Conservation (phyloP, 2,329 filamentous ascomycete genomes). For the Colletotrichum acutatum region DNA sequence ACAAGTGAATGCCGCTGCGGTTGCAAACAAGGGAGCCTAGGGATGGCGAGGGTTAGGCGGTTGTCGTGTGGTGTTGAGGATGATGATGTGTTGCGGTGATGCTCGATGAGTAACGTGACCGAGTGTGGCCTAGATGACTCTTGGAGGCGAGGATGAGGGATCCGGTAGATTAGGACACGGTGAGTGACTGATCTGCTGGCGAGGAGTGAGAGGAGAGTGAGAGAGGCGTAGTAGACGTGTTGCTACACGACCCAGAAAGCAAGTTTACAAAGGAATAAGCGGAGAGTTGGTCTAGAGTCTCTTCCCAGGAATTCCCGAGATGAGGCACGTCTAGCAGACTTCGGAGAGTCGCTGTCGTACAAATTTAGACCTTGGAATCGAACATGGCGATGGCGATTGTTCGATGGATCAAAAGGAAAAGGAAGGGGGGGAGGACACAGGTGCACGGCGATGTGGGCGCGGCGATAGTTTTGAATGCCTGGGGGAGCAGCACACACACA, state of each 20-base stretch:
- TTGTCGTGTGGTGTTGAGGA: conserved; percentile 22
- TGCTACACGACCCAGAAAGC: conserved; percentile 33
- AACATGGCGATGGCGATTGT: conserved; percentile 65
- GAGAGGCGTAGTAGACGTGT: conserved; percentile 28
- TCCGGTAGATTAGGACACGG: conserved; percentile 33
- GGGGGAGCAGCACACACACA: conserved; percentile 1
- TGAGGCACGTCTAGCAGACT: conserved; percentile 59
- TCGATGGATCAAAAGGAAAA: conserved; percentile 53
- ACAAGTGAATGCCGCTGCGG: conserved; percentile 64
- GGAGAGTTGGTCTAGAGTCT: conserved; percentile 46
- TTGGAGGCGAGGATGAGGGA: conserved; percentile 35
- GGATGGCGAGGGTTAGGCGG: conserved; percentile 31
- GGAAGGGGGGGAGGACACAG: conserved; percentile 48
- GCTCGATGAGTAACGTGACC: conserved; percentile 34
- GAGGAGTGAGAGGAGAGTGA: conserved; percentile 32
- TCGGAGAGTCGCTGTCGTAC: conserved; percentile 62
- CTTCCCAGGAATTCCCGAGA: conserved; percentile 36
- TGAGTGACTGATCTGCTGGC: conserved; percentile 33
- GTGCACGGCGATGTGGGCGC: conserved; percentile 41
- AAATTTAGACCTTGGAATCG: conserved; percentile 62
- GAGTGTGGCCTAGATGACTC: conserved; percentile 32
- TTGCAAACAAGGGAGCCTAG: conserved; percentile 36
- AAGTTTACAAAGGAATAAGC: conserved; percentile 44
- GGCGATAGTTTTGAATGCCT: conserved; percentile 48
- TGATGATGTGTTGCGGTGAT: conserved; percentile 19